These are phyloP conservation scores for Penicillium glabrum DNA, from an alignment of 2,329 filamentous ascomycete species.

Conservation along the genomic window DNA sequence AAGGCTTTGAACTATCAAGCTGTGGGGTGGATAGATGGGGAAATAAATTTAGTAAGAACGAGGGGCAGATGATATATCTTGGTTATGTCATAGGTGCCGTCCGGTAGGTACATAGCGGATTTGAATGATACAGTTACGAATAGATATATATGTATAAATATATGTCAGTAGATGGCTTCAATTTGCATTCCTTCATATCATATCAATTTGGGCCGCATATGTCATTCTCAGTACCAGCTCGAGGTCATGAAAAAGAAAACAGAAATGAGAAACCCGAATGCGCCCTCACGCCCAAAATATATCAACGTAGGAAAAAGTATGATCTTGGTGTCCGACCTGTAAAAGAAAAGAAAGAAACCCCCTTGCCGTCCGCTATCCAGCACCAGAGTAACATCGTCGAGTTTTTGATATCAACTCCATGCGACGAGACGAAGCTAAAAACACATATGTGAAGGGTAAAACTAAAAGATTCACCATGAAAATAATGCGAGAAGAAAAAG, in stretches of 20 bases:
- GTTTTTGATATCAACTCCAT: background rate
- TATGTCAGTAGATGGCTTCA: background rate
- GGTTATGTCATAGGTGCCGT: no score
- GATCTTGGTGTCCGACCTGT: background rate
- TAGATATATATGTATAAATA: background rate
- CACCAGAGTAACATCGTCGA: background rate
- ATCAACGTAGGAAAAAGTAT: background rate
- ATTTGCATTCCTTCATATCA: background rate
- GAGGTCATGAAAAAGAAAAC: background rate
- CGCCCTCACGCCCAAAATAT: background rate
- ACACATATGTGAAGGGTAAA: constrained; percentile 1
- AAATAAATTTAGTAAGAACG: background rate
- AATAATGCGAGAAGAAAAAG: background rate
- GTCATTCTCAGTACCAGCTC: constrained; percentile 13
- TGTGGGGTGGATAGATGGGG: background rate
- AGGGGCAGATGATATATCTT: background rate
- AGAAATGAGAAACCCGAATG: background rate
- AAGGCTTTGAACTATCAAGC: background rate
- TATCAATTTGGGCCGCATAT: constrained; percentile 15
- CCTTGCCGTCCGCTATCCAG: background rate
- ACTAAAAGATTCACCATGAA: background rate
- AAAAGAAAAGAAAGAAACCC: background rate
- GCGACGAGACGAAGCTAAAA: constrained; percentile 3
- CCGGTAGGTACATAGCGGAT: no score
- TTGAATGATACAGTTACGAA: background rate